Base-by-base conservation (phyloP, 306 rosid species). In the Canavalia ensiformis region DNA sequence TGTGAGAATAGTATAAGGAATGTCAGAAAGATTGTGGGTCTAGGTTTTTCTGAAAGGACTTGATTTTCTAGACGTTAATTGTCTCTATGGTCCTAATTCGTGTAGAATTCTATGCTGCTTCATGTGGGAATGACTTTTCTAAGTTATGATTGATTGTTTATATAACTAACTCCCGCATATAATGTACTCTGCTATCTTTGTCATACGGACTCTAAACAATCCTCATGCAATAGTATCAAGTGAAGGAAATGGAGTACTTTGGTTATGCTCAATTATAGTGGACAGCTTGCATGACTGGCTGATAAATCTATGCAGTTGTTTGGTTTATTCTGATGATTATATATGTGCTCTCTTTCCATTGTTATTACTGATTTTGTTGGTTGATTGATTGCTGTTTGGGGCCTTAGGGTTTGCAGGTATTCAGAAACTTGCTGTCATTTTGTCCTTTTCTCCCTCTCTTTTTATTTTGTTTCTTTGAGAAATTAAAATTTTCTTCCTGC, bases 11-110 rank as follows among this genome's bases (percentile, higher is more conserved):
- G 55, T 81, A 75, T 79, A 81, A 67, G 83, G 88, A 77, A 89
- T 86, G 86, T 45, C 84, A 72, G 84, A 86, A 74, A 82, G 87
- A 52, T 82, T 79, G 86, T 87, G 88, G 88, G 73, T 72, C 82
- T 65, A 56, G 90, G 74, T 68, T 82, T 83, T 44, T 70, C 8
- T 74, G 73, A 80, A 78, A 77, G 71, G 88, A 88, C 66, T 57
- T 71, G 58, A 76, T 80, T 57, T 79, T 62, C 77, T 84, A 59
- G 84, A 79, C 68, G 68, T 67, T 80, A 75, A 74, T 70, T 0
- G 73, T 51, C 67, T 84, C 9, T 57, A 60, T 83, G 87, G 78
- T 81, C 68, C 70, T 87, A 75, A 79, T 52, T 62, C 44, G 31
- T 85, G 57, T 73, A 4, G 33, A 68, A 67, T 82, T 47, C 51